Conservation (phyloP, 2,329 filamentous ascomycete species). For the Pyricularia grisea region DNA sequence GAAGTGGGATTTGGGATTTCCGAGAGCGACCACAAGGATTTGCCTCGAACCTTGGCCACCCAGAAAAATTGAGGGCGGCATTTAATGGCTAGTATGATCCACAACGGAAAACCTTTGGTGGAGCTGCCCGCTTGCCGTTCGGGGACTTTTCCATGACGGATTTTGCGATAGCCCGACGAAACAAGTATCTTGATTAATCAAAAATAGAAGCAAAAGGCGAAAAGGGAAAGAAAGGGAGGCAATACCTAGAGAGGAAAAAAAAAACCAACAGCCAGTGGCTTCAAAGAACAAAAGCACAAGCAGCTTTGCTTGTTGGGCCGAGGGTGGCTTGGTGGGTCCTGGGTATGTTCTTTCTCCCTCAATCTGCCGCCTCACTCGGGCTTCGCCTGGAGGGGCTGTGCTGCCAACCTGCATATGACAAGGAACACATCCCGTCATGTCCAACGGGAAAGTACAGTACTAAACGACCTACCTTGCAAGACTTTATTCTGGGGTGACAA, state of each 20-base stretch:
- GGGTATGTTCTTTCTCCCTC: not conserved
- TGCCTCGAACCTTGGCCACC: not conserved
- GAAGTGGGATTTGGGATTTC: not conserved
- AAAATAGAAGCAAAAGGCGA: not conserved
- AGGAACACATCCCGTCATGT: not conserved
- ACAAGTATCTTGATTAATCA: not conserved
- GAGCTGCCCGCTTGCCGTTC: not conserved
- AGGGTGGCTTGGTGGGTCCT: not conserved
- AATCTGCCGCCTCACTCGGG: not conserved
- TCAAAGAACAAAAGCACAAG: not conserved
- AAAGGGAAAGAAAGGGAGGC: not conserved
- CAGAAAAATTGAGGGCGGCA: not conserved
- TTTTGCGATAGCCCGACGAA: not conserved
- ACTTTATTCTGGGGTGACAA: not conserved
- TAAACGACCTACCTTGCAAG: not conserved
- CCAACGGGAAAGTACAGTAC: not conserved
- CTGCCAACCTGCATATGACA: not conserved
- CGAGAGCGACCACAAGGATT: not conserved
- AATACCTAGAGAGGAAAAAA: too few species aligned
- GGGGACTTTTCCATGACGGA: not conserved
- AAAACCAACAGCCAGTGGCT: not conserved
- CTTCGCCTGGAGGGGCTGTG: slow-evolving; percentile 1
- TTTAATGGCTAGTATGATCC: not conserved
- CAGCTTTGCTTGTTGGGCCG: not conserved
- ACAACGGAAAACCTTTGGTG: not conserved